These are phyloP conservation scores for Fragaria iinumae DNA, from an alignment of 306 rosid species.

Conservation along the genomic window DNA sequence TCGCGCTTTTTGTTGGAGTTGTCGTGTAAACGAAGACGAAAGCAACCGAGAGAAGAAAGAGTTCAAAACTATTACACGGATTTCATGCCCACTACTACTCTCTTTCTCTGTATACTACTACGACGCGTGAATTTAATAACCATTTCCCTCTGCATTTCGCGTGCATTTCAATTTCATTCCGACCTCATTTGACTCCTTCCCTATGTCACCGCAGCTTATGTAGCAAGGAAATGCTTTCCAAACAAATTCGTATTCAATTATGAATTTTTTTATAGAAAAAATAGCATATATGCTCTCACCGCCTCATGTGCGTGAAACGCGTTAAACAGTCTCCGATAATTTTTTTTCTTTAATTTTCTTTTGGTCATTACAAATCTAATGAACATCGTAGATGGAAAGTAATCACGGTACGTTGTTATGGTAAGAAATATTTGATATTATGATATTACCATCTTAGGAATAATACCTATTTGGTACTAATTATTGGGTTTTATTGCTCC, in stretches of 20 bases:
- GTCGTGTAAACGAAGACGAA: slow-evolving; percentile 31
- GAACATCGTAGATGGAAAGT: too few relatives aligned
- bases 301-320: too few relatives aligned
- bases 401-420: too few relatives aligned
- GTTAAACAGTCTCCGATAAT: too few relatives aligned
- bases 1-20: slow-evolving; percentile 3
- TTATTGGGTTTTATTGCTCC: too few relatives aligned
- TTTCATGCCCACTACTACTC: slow-evolving; percentile 39
- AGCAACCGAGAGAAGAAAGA: slow-evolving; percentile 25
- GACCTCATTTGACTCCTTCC: slow-evolving; percentile 59
- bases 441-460: too few relatives aligned
- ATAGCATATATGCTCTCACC: too few relatives aligned
- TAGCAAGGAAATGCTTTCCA: slow-evolving; percentile 10
- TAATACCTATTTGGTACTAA: too few relatives aligned
- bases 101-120: slow-evolving; percentile 5
- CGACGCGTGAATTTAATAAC: slow-evolving; percentile 82
- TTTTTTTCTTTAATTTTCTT: too few relatives aligned
- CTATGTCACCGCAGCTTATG: slow-evolving; percentile 36
- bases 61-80: slow-evolving; percentile 53
- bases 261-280: too few relatives aligned
- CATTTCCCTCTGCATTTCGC: slow-evolving; percentile 57
- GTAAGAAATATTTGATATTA: too few relatives aligned
- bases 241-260: neutral
- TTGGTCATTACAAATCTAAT: too few relatives aligned
- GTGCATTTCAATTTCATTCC: slow-evolving; percentile 93